phyloP scores from a whole-genome alignment of 2,329 filamentous ascomycete genomes.

The Annulohypoxylon truncatum region DNA sequence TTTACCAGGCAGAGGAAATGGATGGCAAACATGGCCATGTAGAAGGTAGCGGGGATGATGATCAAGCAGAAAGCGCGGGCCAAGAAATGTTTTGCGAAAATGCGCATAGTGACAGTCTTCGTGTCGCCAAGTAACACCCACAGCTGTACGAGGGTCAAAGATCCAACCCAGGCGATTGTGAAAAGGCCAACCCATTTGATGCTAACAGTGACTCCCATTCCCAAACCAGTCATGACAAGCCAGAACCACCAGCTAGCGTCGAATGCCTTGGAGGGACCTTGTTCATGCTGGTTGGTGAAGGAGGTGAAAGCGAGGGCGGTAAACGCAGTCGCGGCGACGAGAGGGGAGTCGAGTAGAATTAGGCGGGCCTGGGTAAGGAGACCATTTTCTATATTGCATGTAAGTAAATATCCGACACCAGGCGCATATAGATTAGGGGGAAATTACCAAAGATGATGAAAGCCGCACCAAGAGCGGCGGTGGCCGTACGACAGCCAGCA shows the following conservation, averaged over 20 bases:
- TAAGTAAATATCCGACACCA: conserved; percentile 15
- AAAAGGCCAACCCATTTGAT: conserved; percentile 99
- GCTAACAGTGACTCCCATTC: conserved; percentile 88
- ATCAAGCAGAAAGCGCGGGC: conserved; percentile 92
- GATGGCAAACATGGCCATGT: conserved; percentile 96
- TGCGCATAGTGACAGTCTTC: conserved; percentile 83
- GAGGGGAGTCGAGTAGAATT: conserved; percentile 94
- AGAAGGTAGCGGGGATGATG: conserved; percentile 87
- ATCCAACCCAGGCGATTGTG: conserved; percentile 97
- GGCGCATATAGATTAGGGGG: conserved; percentile 30
- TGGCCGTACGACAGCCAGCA: conserved; percentile 86
- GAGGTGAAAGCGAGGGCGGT: conserved; percentile 90
- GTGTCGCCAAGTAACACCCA: conserved; percentile 94
- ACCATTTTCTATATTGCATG: conserved; percentile 78
- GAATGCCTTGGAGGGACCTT: conserved; percentile 90
- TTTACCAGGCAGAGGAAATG: conserved; percentile 95
- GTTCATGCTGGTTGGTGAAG: conserved; percentile 97
- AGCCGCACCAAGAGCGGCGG: conserved; percentile 83
- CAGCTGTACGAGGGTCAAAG: conserved; percentile 88
- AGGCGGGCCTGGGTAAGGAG: conserved; percentile 93
- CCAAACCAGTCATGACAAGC: conserved; percentile 86
- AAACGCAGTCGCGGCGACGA: conserved; percentile 92
- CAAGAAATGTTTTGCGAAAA: conserved; percentile 94
- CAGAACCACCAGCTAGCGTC: conserved; percentile 97
- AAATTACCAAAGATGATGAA: conserved; percentile 89